These are phyloP conservation scores for Calonectria henricotiae DNA, from an alignment of 2,329 filamentous ascomycete species.

Conservation along the genomic window DNA sequence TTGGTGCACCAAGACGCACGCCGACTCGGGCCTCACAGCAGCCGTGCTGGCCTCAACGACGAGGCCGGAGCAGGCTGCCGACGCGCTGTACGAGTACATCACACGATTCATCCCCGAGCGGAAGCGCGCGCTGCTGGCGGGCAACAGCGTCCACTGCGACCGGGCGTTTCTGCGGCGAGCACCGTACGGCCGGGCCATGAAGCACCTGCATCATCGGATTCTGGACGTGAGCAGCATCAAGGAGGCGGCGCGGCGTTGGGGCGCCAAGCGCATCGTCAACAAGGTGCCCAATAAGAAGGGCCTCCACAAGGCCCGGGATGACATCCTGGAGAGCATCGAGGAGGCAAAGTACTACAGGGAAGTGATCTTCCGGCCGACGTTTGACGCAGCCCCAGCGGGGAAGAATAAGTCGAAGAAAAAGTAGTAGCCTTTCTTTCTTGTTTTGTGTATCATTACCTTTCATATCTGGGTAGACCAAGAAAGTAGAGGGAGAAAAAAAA, in stretches of 20 bases:
- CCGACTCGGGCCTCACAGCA: constrained; percentile 84
- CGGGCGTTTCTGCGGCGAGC: constrained; percentile 82
- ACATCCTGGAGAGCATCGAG: constrained; percentile 95
- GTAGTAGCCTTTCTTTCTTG: background rate
- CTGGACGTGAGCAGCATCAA: constrained; percentile 94
- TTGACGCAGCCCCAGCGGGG: constrained; percentile 44
- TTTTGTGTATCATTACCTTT: background rate
- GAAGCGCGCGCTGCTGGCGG: constrained; percentile 83
- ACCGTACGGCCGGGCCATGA: constrained; percentile 82
- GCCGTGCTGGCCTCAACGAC: constrained; percentile 82
- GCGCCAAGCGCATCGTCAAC: constrained; percentile 63
- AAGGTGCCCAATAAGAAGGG: constrained; percentile 81
- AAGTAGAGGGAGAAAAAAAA: background rate
- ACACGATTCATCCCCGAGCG: constrained; percentile 78
- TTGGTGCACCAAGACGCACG: constrained; percentile 91
- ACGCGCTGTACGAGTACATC: constrained; percentile 84
- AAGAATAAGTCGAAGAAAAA: constrained; percentile 48
- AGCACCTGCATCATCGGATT: constrained; percentile 90
- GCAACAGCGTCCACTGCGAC: constrained; percentile 95
- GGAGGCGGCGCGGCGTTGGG: constrained; percentile 90
- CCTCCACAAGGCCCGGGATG: constrained; percentile 86
- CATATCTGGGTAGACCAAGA: background rate
- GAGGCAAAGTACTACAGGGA: constrained; percentile 90
- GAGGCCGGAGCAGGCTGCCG: constrained; percentile 81
- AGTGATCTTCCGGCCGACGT: constrained; percentile 72